Conservation (phyloP, 768 basidiomycete species). For the Leccinum olivaceopallidum region DNA sequence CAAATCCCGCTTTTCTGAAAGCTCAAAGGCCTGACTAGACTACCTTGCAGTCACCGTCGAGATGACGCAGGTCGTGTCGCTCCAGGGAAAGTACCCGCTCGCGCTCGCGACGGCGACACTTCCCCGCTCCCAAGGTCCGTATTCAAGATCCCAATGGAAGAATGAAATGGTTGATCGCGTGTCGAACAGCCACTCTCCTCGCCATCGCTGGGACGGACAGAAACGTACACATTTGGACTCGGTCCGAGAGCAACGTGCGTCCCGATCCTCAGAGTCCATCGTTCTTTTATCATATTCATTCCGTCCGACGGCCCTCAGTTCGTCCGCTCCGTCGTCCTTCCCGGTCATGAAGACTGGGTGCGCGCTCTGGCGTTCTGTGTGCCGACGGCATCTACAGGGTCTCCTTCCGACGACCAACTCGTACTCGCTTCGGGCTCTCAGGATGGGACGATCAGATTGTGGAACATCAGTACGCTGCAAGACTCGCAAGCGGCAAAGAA, state of each 20-base stretch:
- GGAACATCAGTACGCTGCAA: conserved; percentile 70
- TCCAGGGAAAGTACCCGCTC: conserved; percentile 75
- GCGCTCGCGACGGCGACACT: conserved; percentile 63
- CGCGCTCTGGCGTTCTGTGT: conserved; percentile 70
- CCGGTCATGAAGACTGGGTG: conserved; percentile 97
- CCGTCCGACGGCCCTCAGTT: conserved; percentile 43
- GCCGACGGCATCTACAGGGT: conserved; percentile 25
- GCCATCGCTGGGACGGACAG: conserved; percentile 83
- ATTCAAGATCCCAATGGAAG: background rate
- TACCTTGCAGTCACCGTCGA: conserved; percentile 35
- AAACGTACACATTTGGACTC: conserved; percentile 75
- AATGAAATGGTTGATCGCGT: background rate
- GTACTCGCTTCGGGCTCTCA: conserved; percentile 93
- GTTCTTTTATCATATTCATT: background rate
- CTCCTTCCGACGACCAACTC: conserved; percentile 41
- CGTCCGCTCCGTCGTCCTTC: conserved; percentile 54
- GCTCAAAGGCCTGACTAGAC: conserved; percentile 8
- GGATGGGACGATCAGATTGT: conserved; percentile 90
- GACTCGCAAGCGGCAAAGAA: conserved; percentile 7
- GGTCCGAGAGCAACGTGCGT: conserved; percentile 57
- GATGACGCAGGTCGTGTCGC: conserved; percentile 57
- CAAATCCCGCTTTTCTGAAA: background rate
- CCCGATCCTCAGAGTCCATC: conserved; percentile 5
- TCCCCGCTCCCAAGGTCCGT: conserved; percentile 65
- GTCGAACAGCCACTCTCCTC: conserved; percentile 58